Evolutionary conservation across 2,329 filamentous ascomycete genomes (phyloP).

Genomic region (Akanthomyces muscarius): DNA sequence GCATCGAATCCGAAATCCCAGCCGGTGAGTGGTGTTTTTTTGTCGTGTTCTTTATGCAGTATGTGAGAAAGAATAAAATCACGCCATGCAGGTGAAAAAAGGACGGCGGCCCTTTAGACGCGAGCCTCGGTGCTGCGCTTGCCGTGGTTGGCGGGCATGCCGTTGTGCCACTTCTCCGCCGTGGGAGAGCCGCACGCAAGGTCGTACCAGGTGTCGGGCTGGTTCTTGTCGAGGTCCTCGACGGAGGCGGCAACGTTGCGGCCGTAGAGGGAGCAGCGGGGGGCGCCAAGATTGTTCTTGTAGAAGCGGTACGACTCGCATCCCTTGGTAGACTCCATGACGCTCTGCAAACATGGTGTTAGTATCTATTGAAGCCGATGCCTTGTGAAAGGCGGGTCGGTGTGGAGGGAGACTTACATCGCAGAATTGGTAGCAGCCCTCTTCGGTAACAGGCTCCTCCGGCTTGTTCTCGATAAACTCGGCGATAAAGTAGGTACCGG

Average conservation of each 20-base stretch:
- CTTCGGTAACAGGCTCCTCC: constrained; percentile 32
- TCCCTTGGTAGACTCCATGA: constrained; percentile 28
- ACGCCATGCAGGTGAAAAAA: too few species aligned
- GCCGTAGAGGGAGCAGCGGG: constrained; percentile 36
- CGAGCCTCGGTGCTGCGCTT: neutral
- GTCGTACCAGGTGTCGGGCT: constrained; percentile 34
- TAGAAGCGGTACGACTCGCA: constrained; percentile 37
- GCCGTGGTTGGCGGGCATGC: constrained; percentile 9
- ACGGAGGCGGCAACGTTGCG: constrained; percentile 29
- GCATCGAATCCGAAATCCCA: neutral
- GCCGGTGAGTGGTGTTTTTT: neutral
- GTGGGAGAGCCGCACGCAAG: constrained; percentile 34
- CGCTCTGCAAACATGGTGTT: constrained; percentile 24
- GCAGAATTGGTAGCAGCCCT: constrained; percentile 42
- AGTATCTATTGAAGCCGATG: too few species aligned
- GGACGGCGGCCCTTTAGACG: too few species aligned
- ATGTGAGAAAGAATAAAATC: neutral
- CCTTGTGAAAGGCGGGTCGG: too few species aligned
- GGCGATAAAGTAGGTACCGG: constrained; percentile 36
- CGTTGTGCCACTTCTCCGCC: constrained; percentile 23
- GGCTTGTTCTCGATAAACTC: constrained; percentile 35
- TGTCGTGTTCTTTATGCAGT: neutral
- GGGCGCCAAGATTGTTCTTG: constrained; percentile 27
- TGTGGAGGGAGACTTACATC: constrained; percentile 25
- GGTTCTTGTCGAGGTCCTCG: constrained; percentile 26